phyloP scores from a whole-genome alignment of 768 basidiomycete genomes.

The Mycena maculata region DNA sequence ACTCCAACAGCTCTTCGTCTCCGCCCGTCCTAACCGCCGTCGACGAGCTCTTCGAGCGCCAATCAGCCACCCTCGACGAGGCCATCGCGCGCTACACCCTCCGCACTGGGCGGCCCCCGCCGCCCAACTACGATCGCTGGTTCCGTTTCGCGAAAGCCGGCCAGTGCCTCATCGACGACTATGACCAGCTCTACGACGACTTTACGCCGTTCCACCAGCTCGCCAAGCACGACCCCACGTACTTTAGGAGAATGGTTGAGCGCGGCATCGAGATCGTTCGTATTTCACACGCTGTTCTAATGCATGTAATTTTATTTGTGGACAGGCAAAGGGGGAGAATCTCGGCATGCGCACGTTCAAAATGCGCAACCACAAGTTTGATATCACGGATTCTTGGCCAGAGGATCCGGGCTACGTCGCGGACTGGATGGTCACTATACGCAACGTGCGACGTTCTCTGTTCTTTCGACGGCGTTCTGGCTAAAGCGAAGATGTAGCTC shows the following conservation, averaged over 20 bases:
- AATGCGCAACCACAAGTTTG: no score
- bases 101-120: slow-evolving; percentile 11
- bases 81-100: slow-evolving; percentile 10
- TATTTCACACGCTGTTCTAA: neutral
- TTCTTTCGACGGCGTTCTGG: no score
- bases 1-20: no score
- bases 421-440: no score
- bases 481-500: no score
- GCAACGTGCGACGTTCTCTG: no score
- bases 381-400: no score
- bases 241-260: slow-evolving; percentile 12
- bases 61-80: slow-evolving; percentile 5
- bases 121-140: slow-evolving; percentile 10
- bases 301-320: neutral
- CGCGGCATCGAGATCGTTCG: neutral
- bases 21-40: no score
- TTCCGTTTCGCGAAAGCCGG: slow-evolving; percentile 9
- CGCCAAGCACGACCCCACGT: neutral
- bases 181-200: slow-evolving; percentile 20
- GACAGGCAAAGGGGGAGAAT: no score
- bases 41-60: slow-evolving; percentile 3
- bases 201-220: slow-evolving; percentile 29
- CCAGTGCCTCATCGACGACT: slow-evolving; percentile 28
- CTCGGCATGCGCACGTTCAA: no score
- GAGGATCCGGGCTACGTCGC: no score